phyloP scores from a whole-genome alignment of 306 rosid species.

The Benincasa hispida region DNA sequence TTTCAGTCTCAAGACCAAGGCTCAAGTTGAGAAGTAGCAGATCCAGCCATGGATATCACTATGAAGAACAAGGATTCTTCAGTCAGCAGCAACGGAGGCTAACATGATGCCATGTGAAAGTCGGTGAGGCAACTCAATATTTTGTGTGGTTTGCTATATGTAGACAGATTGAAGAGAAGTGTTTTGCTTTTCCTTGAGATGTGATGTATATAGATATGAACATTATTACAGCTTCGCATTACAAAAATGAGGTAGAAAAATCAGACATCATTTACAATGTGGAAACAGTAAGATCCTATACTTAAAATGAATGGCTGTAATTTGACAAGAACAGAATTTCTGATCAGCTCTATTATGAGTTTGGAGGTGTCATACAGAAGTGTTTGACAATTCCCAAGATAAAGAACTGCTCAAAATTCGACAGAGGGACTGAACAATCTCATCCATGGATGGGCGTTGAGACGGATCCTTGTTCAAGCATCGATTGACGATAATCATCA shows the following conservation, averaged over 20 bases:
- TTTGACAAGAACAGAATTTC: neutral
- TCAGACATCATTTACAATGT: neutral
- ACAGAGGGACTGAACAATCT: constrained; percentile 47
- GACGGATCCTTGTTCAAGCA: constrained; percentile 53
- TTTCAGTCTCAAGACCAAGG: neutral
- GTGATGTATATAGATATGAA: neutral
- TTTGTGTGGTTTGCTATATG: neutral
- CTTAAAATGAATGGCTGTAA: neutral
- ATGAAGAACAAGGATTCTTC: neutral
- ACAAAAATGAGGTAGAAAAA: neutral
- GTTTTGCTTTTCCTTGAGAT: neutral
- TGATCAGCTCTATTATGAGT: neutral
- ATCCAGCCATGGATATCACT: neutral
- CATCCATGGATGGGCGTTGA: constrained; percentile 55
- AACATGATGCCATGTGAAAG: neutral
- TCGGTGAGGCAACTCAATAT: neutral
- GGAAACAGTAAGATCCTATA: neutral
- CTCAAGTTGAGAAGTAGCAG: neutral
- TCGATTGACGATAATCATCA: constrained; percentile 25
- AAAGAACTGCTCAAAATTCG: constrained; percentile 44
- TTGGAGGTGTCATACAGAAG: neutral
- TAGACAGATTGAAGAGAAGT: neutral
- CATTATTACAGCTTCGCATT: neutral
- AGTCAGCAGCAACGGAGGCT: neutral
- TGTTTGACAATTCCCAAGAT: constrained; percentile 48